Conservation (phyloP, 1,139 yeast species). For the Debaryomyces sp. region DNA sequence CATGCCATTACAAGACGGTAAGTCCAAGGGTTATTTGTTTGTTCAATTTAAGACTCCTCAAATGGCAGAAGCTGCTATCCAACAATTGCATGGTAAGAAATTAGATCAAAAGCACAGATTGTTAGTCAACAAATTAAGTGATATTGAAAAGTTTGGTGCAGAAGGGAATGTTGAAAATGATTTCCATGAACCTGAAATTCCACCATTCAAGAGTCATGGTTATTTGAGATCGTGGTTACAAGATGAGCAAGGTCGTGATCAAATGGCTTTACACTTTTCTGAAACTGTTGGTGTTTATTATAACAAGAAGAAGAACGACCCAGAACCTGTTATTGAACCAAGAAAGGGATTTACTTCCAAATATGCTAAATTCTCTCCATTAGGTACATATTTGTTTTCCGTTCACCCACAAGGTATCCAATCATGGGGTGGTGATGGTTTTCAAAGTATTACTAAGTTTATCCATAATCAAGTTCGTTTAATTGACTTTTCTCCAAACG, state of each 20-base stretch:
- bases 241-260: conserved; percentile 90
- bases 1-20: conserved; percentile 82
- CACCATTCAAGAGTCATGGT: conserved; percentile 74
- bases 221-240: conserved; percentile 90
- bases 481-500: conserved; percentile 91
- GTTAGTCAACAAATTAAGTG: conserved; percentile 79
- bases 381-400: conserved; percentile 86
- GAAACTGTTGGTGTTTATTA: conserved; percentile 86
- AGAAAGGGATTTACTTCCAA: conserved; percentile 85
- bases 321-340: conserved; percentile 79
- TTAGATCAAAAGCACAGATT: conserved; percentile 93
- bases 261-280: conserved; percentile 76
- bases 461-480: conserved; percentile 89
- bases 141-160: conserved; percentile 79
- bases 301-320: conserved; percentile 77
- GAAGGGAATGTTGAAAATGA: conserved; percentile 66
- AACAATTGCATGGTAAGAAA: conserved; percentile 82
- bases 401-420: conserved; percentile 95
- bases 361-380: conserved; percentile 89
- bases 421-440: conserved; percentile 92
- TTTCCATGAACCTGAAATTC: conserved; percentile 70
- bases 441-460: conserved; percentile 74
- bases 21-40: conserved; percentile 85
- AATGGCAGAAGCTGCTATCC: conserved; percentile 78
- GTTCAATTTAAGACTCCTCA: conserved; percentile 74